Conservation (phyloP, 495 filamentous ascomycete species). For the Aspergillus sclerotiicarbonarius region DNA sequence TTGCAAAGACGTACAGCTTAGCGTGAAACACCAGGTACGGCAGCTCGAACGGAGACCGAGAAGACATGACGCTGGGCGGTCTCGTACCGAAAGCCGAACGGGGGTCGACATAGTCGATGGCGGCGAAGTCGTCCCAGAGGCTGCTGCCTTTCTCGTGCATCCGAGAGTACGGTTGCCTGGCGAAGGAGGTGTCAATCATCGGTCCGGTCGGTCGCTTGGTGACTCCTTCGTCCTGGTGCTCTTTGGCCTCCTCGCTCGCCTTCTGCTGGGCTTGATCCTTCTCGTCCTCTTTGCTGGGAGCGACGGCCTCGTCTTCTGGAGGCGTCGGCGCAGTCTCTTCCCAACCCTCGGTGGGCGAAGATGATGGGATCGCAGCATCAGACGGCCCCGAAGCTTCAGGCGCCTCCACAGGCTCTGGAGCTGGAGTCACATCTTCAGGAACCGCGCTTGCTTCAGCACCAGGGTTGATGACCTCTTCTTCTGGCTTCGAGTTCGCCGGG, state of each 20-base stretch:
- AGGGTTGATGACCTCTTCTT: constrained; percentile 8
- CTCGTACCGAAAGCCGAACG: constrained; percentile 13
- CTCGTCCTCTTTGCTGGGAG: constrained; percentile 1
- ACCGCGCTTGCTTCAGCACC: constrained; percentile 11
- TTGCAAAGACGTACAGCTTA: constrained; percentile 49
- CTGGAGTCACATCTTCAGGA: constrained; percentile 7
- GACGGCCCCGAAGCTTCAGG: constrained; percentile 9
- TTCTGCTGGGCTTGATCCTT: constrained; percentile 11
- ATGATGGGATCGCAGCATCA: not conserved
- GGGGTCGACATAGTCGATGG: constrained; percentile 37
- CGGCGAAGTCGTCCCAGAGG: constrained; percentile 42
- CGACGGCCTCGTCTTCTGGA: constrained; percentile 10
- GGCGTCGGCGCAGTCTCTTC: constrained; percentile 12
- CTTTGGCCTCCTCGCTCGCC: not conserved
- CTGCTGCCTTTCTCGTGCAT: constrained; percentile 35
- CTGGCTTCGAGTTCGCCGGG: constrained; percentile 15
- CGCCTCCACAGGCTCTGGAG: not conserved
- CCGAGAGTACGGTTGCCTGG: constrained; percentile 32
- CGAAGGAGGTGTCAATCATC: constrained; percentile 45
- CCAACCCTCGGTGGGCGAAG: constrained; percentile 10
- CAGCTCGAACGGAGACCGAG: constrained; percentile 18
- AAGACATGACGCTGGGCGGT: constrained; percentile 14
- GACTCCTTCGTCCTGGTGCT: not conserved
- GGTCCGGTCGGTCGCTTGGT: constrained; percentile 22
- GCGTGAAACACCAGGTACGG: constrained; percentile 48